Percentiles rank a stretch among this genome's conserved stretches.
Conservation (phyloP, 345 rosid genomes). For the Populus pruinosa region DNA sequence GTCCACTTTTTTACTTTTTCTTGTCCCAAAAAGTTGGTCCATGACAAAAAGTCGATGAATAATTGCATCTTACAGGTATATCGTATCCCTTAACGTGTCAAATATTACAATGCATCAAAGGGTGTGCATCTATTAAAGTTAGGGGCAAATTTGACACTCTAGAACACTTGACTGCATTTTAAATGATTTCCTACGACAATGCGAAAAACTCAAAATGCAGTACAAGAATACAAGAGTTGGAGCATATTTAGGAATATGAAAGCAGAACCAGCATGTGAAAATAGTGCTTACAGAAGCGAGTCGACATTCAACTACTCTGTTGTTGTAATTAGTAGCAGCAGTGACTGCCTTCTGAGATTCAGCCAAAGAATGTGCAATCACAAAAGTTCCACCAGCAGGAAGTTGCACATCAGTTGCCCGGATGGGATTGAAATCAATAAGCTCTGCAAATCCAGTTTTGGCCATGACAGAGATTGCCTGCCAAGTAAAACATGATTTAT, state of each 20-base stretch:
- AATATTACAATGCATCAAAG: neutral
- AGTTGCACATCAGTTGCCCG: slow-evolving; percentile 94
- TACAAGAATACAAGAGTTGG: neutral
- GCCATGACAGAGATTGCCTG: slow-evolving; percentile 99
- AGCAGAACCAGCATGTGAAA: neutral
- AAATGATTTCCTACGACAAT: neutral
- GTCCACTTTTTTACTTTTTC: neutral
- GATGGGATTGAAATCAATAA: slow-evolving; percentile 97
- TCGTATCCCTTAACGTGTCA: neutral
- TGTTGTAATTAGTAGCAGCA: slow-evolving; percentile 91
- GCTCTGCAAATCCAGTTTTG: slow-evolving; percentile 93
- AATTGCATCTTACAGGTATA: neutral
- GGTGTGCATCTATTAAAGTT: neutral
- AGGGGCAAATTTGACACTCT: neutral
- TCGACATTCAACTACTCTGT: slow-evolving; percentile 96
- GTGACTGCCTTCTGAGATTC: slow-evolving; percentile 97
- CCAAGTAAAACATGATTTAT: slow-evolving; percentile 8
- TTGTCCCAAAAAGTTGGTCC: neutral
- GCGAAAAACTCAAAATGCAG: neutral
- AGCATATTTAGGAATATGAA: neutral
- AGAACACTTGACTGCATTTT: neutral
- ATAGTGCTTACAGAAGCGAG: slow-evolving; percentile 73
- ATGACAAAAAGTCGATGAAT: neutral
- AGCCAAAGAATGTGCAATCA: slow-evolving; percentile 90
- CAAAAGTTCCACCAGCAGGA: slow-evolving; percentile 92